Conservation (phyloP, 2,329 filamentous ascomycete genomes). For the Monosporascus ibericus region DNA sequence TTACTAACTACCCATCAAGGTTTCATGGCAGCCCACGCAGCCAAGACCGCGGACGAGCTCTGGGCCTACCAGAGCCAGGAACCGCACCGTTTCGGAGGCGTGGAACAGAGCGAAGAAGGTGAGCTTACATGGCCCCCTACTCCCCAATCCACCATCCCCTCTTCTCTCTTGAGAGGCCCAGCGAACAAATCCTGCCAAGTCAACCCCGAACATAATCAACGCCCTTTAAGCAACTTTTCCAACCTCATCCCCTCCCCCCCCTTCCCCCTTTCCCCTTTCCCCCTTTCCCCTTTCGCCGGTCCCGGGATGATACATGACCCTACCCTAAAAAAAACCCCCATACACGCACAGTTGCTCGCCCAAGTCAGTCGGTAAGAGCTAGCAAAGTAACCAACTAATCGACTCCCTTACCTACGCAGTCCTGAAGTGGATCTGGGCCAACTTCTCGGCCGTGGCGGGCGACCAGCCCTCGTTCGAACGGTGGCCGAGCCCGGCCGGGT, state of each 20-base stretch:
- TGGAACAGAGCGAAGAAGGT: conserved; percentile 37
- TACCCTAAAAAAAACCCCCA: no score
- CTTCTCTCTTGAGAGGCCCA: neutral
- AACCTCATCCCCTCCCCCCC: no score
- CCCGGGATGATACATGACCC: no score
- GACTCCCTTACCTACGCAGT: neutral
- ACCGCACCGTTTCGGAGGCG: conserved; percentile 39
- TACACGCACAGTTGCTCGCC: no score
- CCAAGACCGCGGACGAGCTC: conserved; percentile 32
- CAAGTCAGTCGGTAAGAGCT: no score
- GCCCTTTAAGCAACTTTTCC: no score
- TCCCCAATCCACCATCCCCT: neutral
- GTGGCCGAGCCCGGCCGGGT: conserved; percentile 24
- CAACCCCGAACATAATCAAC: no score
- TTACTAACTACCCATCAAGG: conserved; percentile 18
- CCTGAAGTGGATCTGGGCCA: conserved; percentile 31
- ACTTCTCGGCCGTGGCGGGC: conserved; percentile 37
- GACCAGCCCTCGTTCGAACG: conserved; percentile 37
- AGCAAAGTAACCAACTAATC: no score
- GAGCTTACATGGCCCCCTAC: conserved; percentile 1
- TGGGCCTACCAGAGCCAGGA: conserved; percentile 26
- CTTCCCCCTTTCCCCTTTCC: no score
- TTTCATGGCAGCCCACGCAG: conserved; percentile 34
- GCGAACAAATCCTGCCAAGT: no score
- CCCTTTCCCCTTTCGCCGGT: no score